Evolutionary conservation across 208 protist species (phyloP).

Genomic region (Leishmania martiniquensis): DNA sequence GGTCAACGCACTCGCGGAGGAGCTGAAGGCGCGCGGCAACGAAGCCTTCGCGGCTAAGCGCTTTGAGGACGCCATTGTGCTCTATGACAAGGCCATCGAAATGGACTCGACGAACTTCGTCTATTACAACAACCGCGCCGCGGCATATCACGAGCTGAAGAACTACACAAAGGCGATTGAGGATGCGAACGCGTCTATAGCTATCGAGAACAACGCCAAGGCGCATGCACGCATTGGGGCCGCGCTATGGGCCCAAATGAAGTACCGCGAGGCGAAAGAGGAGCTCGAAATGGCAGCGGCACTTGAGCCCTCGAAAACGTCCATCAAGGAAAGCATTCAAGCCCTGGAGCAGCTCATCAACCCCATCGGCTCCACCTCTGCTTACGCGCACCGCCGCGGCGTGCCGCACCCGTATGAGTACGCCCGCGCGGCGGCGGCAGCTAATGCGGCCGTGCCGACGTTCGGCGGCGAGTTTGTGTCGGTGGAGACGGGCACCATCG

Average conservation of each 20-base stretch:
- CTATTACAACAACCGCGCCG: slow-evolving; percentile 91
- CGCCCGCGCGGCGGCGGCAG: slow-evolving; percentile 34
- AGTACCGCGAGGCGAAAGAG: slow-evolving; percentile 46
- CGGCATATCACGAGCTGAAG: slow-evolving; percentile 72
- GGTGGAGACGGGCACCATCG: slow-evolving; percentile 29
- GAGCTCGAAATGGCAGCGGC: slow-evolving; percentile 55
- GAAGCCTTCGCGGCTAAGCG: slow-evolving; percentile 72
- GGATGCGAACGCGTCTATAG: slow-evolving; percentile 60
- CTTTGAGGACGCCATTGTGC: slow-evolving; percentile 72
- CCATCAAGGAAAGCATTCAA: slow-evolving; percentile 39
- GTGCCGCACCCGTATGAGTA: slow-evolving; percentile 45
- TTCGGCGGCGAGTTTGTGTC: slow-evolving; percentile 49
- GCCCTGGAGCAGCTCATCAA: slow-evolving; percentile 41
- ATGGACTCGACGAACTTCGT: slow-evolving; percentile 72
- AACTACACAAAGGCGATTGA: slow-evolving; percentile 77
- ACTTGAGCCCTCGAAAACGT: slow-evolving; percentile 53
- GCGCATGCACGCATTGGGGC: slow-evolving; percentile 61
- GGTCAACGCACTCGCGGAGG: slow-evolving; percentile 41
- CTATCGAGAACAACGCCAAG: slow-evolving; percentile 67
- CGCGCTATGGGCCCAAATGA: slow-evolving; percentile 61
- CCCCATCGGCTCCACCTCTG: slow-evolving; percentile 20
- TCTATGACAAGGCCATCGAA: slow-evolving; percentile 83
- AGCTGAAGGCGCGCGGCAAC: slow-evolving; percentile 83
- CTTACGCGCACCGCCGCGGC: slow-evolving; percentile 24
- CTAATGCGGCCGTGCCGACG: slow-evolving; percentile 26